These are phyloP conservation scores for Ceratobasidium sp. DNA, from an alignment of 1,284 basidiomycete species.

Conservation along the genomic window DNA sequence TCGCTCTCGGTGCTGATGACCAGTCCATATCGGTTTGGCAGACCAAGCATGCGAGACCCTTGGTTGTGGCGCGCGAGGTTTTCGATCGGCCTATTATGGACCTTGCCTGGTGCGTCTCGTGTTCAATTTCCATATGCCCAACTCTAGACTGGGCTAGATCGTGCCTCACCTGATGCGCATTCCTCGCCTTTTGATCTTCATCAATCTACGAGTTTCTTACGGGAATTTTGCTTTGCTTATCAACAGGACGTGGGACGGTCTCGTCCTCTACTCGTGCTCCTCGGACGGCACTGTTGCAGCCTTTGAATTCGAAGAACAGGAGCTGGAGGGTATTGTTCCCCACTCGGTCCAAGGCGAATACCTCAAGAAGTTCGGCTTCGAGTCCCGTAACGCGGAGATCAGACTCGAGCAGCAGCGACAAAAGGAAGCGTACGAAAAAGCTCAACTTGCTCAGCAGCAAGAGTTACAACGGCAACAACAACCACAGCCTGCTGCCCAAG, in stretches of 20 bases:
- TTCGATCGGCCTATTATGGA: constrained; percentile 97
- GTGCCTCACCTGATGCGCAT: not conserved
- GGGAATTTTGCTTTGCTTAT: not conserved
- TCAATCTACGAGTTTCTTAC: not conserved
- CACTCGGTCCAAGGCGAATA: constrained; percentile 76
- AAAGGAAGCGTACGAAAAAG: constrained; percentile 14
- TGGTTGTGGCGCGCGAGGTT: constrained; percentile 91
- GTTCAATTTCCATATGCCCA: constrained; percentile 11
- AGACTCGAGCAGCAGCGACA: constrained; percentile 26
- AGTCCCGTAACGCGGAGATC: constrained; percentile 41
- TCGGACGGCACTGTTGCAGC: constrained; percentile 94
- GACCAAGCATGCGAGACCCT: constrained; percentile 85
- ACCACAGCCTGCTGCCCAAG: constrained; percentile 3
- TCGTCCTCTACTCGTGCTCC: constrained; percentile 91
- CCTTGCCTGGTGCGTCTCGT: constrained; percentile 78
- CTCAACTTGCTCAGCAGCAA: not conserved
- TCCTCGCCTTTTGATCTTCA: constrained; percentile 1
- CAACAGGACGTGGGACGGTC: constrained; percentile 85
- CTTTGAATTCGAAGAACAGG: constrained; percentile 78
- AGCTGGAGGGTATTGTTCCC: constrained; percentile 84
- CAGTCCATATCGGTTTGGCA: constrained; percentile 91
- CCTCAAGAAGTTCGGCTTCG: constrained; percentile 79
- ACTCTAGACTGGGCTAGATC: not conserved
- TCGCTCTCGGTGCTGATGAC: constrained; percentile 91
- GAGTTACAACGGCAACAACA: not conserved